Base-by-base conservation (phyloP, 306 rosid species). In the Amphicarpaea edgeworthii region DNA sequence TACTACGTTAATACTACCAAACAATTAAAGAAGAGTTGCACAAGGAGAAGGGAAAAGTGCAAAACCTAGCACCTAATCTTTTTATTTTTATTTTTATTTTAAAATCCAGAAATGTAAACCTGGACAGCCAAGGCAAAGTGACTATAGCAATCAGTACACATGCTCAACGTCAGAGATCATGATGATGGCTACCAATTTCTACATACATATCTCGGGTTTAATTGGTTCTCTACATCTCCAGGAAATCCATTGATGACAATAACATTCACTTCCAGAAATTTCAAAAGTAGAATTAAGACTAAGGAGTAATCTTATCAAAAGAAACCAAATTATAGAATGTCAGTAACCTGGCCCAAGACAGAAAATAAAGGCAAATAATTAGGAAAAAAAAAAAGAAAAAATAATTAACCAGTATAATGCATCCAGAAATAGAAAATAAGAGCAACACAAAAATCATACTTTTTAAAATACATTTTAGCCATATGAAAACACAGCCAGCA, bases 221-320 rank as follows among this genome's bases (percentile, higher is more conserved):
- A 53, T 40, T 37, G 59, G 64, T 60, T 69, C 19, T 24, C 55
- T 12, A 6, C 21, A 68, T 58, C 57, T 70, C 40, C 81, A 50
- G 30, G 45, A 84, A 42, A 79, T 46, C 24, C 57, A 28, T 26
- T 14, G 16, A 30, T 54, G 32, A 55, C 8, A 72, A 43, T 63
- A 73, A 45, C 37, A 59, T 4, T 46, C 24, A 12, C 20, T 45
- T 17, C 32, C 2, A 58, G 32, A 63, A 23, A 46, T 67, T 69
- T 40, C 16, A 9, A 21, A 75, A 61, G 72, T 45, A 63, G 67
- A 60, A 75, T 8, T 30, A 67, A 5, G 66, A 79, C 68, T 67
- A 34, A 30, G 3, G 28, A 12, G 32, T 11, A 34, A 41, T 54
- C 64, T 81, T 67, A 46, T 65, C 26, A 66, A 23, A 66, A 8